Base-by-base conservation (phyloP, 371 early-diverging fungal genomes). In the Batkoa obscura region DNA sequence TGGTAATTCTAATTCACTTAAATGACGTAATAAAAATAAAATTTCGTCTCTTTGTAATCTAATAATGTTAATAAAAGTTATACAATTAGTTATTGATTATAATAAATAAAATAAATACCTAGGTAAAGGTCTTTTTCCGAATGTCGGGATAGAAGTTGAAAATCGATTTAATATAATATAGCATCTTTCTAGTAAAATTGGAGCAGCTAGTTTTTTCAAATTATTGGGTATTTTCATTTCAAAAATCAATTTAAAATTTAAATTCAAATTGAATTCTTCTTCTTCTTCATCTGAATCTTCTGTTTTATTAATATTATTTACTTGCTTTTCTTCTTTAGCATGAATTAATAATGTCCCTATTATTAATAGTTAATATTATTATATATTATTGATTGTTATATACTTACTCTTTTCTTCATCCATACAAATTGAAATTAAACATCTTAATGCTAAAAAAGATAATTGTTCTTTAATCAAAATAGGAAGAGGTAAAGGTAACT, bases 41-140 rank as follows among this genome's bases (percentile, higher is more conserved):
- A 88, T 74, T 56, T 89, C 87, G 58, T 80, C 82, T 50, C 80
- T 76, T 23, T 86, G 79, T 15, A 84, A 71, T 62, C 84, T 78
- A 62, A 43, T 37, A 58, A 46, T 45, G 48, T 41, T 17, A 36
- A 51, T 47, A 54, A 55, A 30, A 43, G 33, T 41, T 10, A 42
- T 17, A 49, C 3, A 9, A 37, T 9, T 56, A 46, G 46, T 56
- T 13, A 35, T 32, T 15, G 46, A 41, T 43, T 35, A 67, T 70
- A 65, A 72, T 67, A 64, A 67, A 65, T 67, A 72, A 70, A 70
- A 72, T 69, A 70, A 66, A 62, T 69, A 78, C 75, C 81, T 75
- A 58, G 91, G 86, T 66, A 90, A 72, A 4, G 90, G 90, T 46
- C 81, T 73, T 37, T 76, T 72, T 15, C 89, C 90, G 48, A 83